phyloP scores from a whole-genome alignment of 306 rosid species.

The Malus sieversii region DNA sequence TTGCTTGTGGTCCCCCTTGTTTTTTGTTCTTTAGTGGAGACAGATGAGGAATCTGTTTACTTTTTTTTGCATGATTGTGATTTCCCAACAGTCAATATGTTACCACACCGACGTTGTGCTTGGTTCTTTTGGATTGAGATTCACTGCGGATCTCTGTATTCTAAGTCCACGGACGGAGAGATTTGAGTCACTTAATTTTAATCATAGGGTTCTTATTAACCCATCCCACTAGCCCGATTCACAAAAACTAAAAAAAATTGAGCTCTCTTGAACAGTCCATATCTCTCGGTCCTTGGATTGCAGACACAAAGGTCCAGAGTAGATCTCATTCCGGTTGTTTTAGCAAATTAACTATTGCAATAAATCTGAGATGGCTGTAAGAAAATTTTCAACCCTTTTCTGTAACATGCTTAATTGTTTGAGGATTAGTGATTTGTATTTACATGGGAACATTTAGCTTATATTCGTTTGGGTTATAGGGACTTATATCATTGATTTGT shows the following conservation, averaged over 20 bases:
- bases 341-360: background rate
- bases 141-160: no score
- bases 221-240: no score
- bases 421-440: no score
- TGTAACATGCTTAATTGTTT: background rate
- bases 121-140: no score
- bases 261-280: no score
- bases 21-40: constrained; percentile 23
- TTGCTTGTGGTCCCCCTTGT: constrained; percentile 26
- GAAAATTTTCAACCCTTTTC: background rate
- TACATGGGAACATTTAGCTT: no score
- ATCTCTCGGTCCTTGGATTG: no score
- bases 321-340: background rate
- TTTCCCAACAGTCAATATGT: background rate
- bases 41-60: constrained; percentile 12
- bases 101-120: constrained; percentile 18
- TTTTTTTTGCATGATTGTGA: constrained; percentile 1
- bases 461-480: background rate
- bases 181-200: no score
- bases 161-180: no score
- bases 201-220: no score
- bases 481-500: background rate
- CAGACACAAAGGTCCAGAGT: no score
- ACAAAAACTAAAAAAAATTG: no score
- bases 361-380: background rate